Base-by-base conservation (phyloP, 2,329 filamentous ascomycete species). In the Diaporthe ampelina region DNA sequence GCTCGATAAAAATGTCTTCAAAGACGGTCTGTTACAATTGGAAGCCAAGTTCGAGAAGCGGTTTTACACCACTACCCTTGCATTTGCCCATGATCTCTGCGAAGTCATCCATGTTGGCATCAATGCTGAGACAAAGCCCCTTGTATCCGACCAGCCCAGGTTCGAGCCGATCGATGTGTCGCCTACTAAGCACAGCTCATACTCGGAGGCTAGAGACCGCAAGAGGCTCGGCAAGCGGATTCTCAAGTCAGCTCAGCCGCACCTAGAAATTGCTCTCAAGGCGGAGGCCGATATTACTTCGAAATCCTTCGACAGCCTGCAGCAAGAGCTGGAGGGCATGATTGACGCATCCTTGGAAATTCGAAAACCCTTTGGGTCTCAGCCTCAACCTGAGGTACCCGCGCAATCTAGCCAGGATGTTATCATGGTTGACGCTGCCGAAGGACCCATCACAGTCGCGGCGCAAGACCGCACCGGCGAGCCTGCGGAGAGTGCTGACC, bases 201-300 rank as follows among this genome's bases (percentile, higher is more conserved):
- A 85, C 82, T 86, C 84, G 74, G 95, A 97, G 79, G 91, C 95
- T 75, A 94, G 94, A 74, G 94, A 97, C 78, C 91, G 94, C 76
- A 94, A 94, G 79, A 94, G 93, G 78, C 86, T 97, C n/a, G 95
- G 94, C 32, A 98, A 97, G 83, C 91, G 95, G 35, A 97, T 98
- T 76, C 89, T 97, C 77, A 97, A 95, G 81, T 91, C 92, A 0
- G 89, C 97, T 43, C 94, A 97, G 81, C 91, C 94, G 19, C 88
- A 91, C 58, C 86, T 98, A 4, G 94, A 98, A 81, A 88, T 90
- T 72, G 95, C 95, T 0, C 84, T 95, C 61, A 90, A 89, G 70
- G 94, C 94, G 72, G 96, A 98, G 82, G 92, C 94, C n/a, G 94
- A 97, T 75, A 88, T 97, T 56, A 92, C 89, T 68, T 89, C 92